These are phyloP conservation scores for Pouteria campechiana DNA, from an alignment of 179 eudicot species.

Conservation along the genomic window DNA sequence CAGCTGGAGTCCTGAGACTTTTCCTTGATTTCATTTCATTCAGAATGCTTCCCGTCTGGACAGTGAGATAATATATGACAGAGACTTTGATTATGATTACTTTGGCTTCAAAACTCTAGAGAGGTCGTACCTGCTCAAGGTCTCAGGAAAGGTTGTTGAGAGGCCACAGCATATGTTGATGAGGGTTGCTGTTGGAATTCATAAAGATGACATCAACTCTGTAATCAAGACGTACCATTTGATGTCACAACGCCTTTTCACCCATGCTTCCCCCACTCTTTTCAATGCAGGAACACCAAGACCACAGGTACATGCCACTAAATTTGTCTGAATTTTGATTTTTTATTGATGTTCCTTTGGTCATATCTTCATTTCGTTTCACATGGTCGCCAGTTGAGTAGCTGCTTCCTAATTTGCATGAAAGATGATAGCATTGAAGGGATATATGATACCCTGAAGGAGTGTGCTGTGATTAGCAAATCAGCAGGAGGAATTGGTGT, in stretches of 20 bases:
- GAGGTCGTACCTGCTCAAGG: slow-evolving; percentile 83
- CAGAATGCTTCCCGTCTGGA: slow-evolving; percentile 93
- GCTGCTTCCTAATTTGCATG: slow-evolving; percentile 92
- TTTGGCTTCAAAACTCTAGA: slow-evolving; percentile 97
- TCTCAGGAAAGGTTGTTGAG: slow-evolving; percentile 74
- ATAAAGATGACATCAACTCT: slow-evolving; percentile 84
- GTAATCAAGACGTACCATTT: slow-evolving; percentile 78
- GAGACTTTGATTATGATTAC: slow-evolving; percentile 98
- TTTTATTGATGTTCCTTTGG: not conserved
- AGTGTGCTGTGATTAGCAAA: slow-evolving; percentile 97
- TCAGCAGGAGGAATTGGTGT: slow-evolving; percentile 99
- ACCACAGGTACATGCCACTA: slow-evolving; percentile 90
- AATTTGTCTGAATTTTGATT: not conserved
- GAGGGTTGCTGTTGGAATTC: slow-evolving; percentile 97
- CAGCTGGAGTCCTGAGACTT: no score
- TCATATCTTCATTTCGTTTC: not conserved
- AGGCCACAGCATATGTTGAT: slow-evolving; percentile 98
- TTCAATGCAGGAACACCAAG: slow-evolving; percentile 97
- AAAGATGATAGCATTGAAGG: slow-evolving; percentile 97
- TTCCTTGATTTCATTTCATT: slow-evolving; percentile 4
- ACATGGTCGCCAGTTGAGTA: slow-evolving; percentile 56
- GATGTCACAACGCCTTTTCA: slow-evolving; percentile 98
- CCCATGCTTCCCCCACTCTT: slow-evolving; percentile 98
- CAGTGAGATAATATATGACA: slow-evolving; percentile 93
- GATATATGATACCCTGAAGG: slow-evolving; percentile 83